phyloP scores from a whole-genome alignment of 73 alveolate genomes.

The Breviolum minutum region DNA sequence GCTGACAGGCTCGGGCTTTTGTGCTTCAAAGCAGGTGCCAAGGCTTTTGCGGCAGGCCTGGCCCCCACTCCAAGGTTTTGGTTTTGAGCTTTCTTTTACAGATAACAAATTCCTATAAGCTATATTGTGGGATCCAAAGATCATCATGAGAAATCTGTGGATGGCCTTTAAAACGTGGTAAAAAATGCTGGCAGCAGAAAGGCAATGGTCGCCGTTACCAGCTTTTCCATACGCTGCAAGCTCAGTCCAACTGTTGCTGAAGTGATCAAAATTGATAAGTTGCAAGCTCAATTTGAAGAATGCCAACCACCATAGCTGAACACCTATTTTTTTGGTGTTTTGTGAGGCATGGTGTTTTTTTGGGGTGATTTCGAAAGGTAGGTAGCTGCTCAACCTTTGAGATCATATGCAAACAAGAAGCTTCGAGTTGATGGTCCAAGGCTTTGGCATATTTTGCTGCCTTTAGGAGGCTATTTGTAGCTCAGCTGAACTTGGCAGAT shows the following conservation, averaged over 20 bases:
- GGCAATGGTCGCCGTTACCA: slow-evolving; percentile 93
- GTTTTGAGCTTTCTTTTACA: no score
- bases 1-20: slow-evolving; percentile 76
- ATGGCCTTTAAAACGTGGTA: no score
- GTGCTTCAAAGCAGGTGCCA: slow-evolving; percentile 92
- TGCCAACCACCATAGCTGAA: neutral
- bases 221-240: slow-evolving; percentile 67
- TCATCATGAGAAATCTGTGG: neutral
- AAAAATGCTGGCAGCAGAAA: neutral
- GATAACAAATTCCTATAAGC: no score
- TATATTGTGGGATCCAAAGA: neutral
- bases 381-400: no score
- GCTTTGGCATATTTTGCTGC: slow-evolving; percentile 91
- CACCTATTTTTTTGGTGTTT: neutral
- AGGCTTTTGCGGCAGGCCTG: slow-evolving; percentile 86
- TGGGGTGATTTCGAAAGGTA: neutral
- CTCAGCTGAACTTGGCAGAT: neutral
- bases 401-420: no score
- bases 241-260: neutral
- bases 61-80: neutral
- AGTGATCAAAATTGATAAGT: neutral
- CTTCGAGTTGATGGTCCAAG: neutral
- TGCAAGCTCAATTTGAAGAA: neutral
- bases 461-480: slow-evolving; percentile 83
- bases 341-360: neutral